phyloP scores from a whole-genome alignment of 2,329 filamentous ascomycete species.

The Ambrosiella cleistominuta region DNA sequence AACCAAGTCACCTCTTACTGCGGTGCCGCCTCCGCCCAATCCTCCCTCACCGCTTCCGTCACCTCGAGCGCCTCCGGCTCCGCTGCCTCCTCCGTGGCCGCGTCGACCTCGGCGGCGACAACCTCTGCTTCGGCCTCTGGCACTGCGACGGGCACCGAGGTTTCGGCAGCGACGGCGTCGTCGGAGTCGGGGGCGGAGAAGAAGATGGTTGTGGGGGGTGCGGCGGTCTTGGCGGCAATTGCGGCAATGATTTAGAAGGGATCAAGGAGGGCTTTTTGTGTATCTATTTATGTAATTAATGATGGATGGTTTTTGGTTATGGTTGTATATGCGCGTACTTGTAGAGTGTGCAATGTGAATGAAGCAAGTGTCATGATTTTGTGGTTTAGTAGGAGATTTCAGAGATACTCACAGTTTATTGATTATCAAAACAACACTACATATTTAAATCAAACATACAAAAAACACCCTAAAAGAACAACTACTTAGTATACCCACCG shows the following conservation, averaged over 20 bases:
- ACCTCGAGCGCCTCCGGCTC: conserved; percentile 9
- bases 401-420: no score
- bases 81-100: conserved; percentile 15
- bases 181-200: conserved; percentile 19
- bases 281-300: background rate
- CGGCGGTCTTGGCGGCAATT: conserved; percentile 23
- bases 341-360: no score
- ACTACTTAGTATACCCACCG: background rate
- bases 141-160: conserved; percentile 14
- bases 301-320: background rate
- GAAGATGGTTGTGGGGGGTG: conserved; percentile 21
- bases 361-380: no score
- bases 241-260: conserved; percentile 21
- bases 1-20: conserved; percentile 28
- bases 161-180: conserved; percentile 15
- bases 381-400: no score
- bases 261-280: background rate
- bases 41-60: conserved; percentile 19
- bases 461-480: background rate
- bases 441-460: background rate
- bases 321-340: background rate
- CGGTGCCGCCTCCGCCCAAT: conserved; percentile 27
- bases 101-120: conserved; percentile 14
- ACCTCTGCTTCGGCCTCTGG: conserved; percentile 15
- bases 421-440: background rate